Base-by-base conservation (phyloP, 768 basidiomycete genomes). In the Strobilomyces echinocephalus region DNA sequence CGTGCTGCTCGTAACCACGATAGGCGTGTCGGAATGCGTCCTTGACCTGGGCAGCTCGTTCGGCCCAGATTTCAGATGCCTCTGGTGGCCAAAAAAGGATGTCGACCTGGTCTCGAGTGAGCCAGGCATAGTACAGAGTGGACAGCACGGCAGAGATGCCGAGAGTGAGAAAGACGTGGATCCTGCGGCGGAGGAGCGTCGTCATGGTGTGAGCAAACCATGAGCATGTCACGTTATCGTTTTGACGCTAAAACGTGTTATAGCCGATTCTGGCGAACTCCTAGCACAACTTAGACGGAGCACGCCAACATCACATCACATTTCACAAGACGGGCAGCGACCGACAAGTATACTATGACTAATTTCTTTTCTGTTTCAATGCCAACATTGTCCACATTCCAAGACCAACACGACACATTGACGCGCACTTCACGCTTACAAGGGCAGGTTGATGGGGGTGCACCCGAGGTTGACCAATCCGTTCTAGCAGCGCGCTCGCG, bases 21-120 rank as follows among this genome's bases (percentile, higher is more conserved):
- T 89, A 90, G 0, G 86, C 86, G 65, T 87, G 84, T 47, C 75
- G 46, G 65, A 87, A 88, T 0, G 86, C 84, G 9, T 70, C 51
- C 63, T 78, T 84, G 26, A 89, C 86, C 49, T 76, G 71, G 5
- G 70, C 67, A 0, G 86, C 84, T 30, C 81, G 72, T 11, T 70
- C 67, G 15, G 72, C 69, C 85, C 86, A 87, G 2, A 71, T 63
- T 5, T 67, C 58, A 0, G 73, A 63, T 8, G 74, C 62, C 14
- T 64, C 69, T 3, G 56, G 36, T 2, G 59, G 50, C 64, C 67
- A 69, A 21, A 58, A 30, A 9, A 30, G 30, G 0, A 28, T 15
- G 16, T 50, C 2, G 2, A 14, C 2, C 1, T 41, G 26, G 14
- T 24, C 40, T 6, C 21, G 53, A 34, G 21, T 42, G 24, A 56